Base-by-base conservation (phyloP, 345 rosid genomes). In the Heritiera fomes region DNA sequence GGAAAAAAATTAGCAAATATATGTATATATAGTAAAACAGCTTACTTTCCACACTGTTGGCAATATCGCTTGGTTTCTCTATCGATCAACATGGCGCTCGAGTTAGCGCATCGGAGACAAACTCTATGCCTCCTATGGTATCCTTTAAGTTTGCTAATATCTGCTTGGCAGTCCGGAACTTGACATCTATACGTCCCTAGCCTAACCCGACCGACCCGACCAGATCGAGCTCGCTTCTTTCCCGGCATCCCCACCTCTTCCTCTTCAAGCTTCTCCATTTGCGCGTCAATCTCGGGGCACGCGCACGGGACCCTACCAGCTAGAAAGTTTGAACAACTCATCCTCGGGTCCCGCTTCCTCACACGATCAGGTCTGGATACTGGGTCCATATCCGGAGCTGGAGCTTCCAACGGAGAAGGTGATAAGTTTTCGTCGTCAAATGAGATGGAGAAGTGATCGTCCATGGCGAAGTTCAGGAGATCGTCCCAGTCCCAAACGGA, bases 41-140 rank as follows among this genome's bases (percentile, higher is more conserved):
- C 86, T 74, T 83, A 96, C 99, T 96, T 96, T 88, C 98, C 98
- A 82, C 99, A 96, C 95, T 96, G 99, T 81, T 96, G 99, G 75
- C 99, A 96, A 83, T 96, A 96, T 90, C 99, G 89, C 89, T 90
- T 96, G 67, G 76, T 81, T 55, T 88, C 91, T 30, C 95, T 94
- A 1, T 92, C 93, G 55, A 96, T 83, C 61, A 86, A 62, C 66
- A 94, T 97, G 52, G 83, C 45, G 28, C 80, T 78, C 0, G 98
- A 90, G 82, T 87, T 89, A 4, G 97, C 99, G 80, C 98, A 96
- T 41, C 90, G 81, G 20, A 96, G 87, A 67, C 99, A 96, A 81
- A 96, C 93, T 87, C 93, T 87, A 78, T 96, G 98, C 78, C 98
- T 85, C 83, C 59, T 86, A 77, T 96, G 98, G 52, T 96, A 96